A percentile compares a stretch with the other conserved stretches of the same genome.
phyloP scores from a whole-genome alignment of 371 early-diverging fungal genomes.

The Circinella umbellata region DNA sequence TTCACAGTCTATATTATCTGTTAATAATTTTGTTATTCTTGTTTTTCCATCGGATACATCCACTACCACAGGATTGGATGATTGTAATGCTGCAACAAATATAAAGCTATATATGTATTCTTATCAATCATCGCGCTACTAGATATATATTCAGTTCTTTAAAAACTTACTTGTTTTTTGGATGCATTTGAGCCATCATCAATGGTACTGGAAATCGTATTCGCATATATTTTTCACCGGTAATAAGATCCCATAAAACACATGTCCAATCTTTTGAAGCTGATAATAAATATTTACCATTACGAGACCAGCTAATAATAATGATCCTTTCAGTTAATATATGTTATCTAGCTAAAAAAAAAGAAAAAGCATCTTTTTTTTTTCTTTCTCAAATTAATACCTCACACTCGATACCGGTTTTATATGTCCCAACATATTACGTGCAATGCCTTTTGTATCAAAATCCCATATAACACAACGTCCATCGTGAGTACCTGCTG shows the following conservation, averaged over 20 bases:
- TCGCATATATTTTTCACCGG: slow-evolving; percentile 54
- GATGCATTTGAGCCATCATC: slow-evolving; percentile 73
- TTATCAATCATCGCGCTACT: not conserved
- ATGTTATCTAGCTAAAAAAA: no score
- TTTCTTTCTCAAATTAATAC: slow-evolving; percentile 36
- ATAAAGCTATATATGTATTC: slow-evolving; percentile 34
- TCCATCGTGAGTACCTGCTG: slow-evolving; percentile 86
- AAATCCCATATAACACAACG: slow-evolving; percentile 87
- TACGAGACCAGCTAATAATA: slow-evolving; percentile 67
- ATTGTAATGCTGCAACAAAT: slow-evolving; percentile 61
- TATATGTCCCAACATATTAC: slow-evolving; percentile 77
- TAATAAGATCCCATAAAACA: slow-evolving; percentile 86
- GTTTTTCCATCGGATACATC: slow-evolving; percentile 42
- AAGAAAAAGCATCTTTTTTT: not conserved
- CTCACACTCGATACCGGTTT: slow-evolving; percentile 77
- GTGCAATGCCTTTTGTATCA: slow-evolving; percentile 77
- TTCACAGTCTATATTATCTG: slow-evolving; percentile 23
- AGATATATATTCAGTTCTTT: not conserved
- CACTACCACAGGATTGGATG: slow-evolving; percentile 58
- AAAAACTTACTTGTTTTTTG: slow-evolving; percentile 62
- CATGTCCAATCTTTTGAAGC: slow-evolving; percentile 82
- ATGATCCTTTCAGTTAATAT: not conserved
- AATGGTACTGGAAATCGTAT: slow-evolving; percentile 72
- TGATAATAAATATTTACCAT: slow-evolving; percentile 71
- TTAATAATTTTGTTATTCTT: slow-evolving; percentile 13